Conservation (phyloP, 257 asterid genomes). For the Leptodermis oblonga region DNA sequence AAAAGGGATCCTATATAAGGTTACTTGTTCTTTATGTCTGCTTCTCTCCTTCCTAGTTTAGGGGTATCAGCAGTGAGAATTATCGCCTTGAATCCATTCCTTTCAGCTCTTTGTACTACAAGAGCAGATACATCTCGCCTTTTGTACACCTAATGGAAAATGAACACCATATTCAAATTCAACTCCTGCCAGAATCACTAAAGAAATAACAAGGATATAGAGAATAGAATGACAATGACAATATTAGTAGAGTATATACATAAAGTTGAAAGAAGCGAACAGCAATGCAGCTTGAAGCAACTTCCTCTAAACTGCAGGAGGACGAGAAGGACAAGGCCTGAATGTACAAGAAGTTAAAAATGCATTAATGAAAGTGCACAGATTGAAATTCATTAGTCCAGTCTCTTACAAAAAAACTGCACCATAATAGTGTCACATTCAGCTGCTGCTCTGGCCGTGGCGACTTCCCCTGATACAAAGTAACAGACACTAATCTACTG, state of each 20-base stretch:
- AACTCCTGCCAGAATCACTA: background rate
- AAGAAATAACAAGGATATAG: background rate
- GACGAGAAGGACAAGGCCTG: slow-evolving; percentile 54
- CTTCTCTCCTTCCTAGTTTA: slow-evolving; percentile 55
- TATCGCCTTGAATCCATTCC: slow-evolving; percentile 58
- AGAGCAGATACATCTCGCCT: slow-evolving; percentile 48
- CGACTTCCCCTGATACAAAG: slow-evolving; percentile 48
- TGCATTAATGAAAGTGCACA: background rate
- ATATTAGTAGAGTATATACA: slow-evolving; percentile 23
- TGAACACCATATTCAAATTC: background rate
- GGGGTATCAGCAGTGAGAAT: slow-evolving; percentile 61
- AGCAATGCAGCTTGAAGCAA: slow-evolving; percentile 60
- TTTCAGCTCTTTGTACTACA: slow-evolving; percentile 63
- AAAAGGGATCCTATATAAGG: background rate
- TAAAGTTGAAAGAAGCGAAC: slow-evolving; percentile 63
- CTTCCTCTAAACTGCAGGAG: slow-evolving; percentile 56
- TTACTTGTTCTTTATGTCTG: slow-evolving; percentile 56
- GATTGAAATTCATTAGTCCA: background rate
- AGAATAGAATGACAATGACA: slow-evolving; percentile 3
- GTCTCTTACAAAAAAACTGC: background rate
- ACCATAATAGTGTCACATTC: slow-evolving; percentile 59
- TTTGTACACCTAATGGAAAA: slow-evolving; percentile 39
- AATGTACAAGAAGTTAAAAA: slow-evolving; percentile 1
- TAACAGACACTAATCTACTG: background rate
- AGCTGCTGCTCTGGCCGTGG: slow-evolving; percentile 63